These are phyloP conservation scores for Saccharomyces jurei DNA, from an alignment of 805 yeast genomes.

Conservation along the genomic window DNA sequence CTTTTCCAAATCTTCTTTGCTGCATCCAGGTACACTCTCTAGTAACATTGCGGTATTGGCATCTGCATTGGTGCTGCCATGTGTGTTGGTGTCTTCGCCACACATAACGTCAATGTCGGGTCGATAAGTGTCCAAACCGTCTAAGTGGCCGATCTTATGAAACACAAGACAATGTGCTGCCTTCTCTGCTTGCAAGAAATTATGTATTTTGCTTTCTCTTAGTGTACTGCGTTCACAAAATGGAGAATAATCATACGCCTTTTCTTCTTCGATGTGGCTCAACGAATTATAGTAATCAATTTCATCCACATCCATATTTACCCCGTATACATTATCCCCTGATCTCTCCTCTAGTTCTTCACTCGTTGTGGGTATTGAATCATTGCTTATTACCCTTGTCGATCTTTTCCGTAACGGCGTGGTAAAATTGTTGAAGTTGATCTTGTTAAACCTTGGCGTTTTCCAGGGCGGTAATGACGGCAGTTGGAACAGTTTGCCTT, in stretches of 20 bases:
- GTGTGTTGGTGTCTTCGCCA: slow-evolving; percentile 11
- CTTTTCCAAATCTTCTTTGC: slow-evolving; percentile 8
- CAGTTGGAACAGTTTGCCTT: slow-evolving; percentile 12
- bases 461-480: slow-evolving; percentile 27
- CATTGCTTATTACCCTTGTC: slow-evolving; percentile 1
- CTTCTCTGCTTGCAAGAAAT: slow-evolving; percentile 17
- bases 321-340: slow-evolving; percentile 1
- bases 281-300: neutral
- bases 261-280: slow-evolving; percentile 1
- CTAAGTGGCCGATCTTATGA: slow-evolving; percentile 15
- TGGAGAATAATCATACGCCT: slow-evolving; percentile 13
- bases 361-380: neutral
- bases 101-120: slow-evolving; percentile 24
- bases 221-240: slow-evolving; percentile 17
- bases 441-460: slow-evolving; percentile 13
- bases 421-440: slow-evolving; percentile 6
- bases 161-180: slow-evolving; percentile 27
- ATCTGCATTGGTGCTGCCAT: slow-evolving; percentile 1
- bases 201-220: slow-evolving; percentile 17
- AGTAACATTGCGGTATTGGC: neutral
- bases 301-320: neutral
- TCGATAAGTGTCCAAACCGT: slow-evolving; percentile 10
- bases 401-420: slow-evolving; percentile 19
- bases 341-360: neutral
- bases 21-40: slow-evolving; percentile 11